Conservation (phyloP, 2,329 filamentous ascomycete species). For the Monosporascus ibericus region DNA sequence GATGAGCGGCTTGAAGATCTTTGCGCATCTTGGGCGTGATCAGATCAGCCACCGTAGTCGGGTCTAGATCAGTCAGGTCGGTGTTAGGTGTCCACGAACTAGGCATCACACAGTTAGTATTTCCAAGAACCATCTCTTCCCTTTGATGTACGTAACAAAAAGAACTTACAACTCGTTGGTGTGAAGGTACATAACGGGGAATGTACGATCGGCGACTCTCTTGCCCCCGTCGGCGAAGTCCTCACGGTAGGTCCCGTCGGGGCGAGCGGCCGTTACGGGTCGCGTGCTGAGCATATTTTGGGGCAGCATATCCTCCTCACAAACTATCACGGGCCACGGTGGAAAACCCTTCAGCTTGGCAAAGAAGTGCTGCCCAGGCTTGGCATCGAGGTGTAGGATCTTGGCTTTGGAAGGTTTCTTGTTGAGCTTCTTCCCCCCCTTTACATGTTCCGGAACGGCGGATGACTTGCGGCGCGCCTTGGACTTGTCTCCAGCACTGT, state of each 20-base stretch:
- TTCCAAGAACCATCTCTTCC: not conserved
- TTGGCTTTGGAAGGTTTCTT: constrained; percentile 76
- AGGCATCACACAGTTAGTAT: constrained; percentile 9
- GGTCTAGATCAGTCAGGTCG: constrained; percentile 70
- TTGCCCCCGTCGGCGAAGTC: constrained; percentile 85
- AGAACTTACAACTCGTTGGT: constrained; percentile 94
- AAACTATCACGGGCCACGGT: constrained; percentile 89
- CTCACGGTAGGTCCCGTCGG: constrained; percentile 81
- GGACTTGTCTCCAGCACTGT: constrained; percentile 17
- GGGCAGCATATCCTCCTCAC: constrained; percentile 91
- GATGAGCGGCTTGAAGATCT: constrained; percentile 70
- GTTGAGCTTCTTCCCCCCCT: constrained; percentile 65
- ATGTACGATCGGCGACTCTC: constrained; percentile 77
- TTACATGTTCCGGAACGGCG: constrained; percentile 54
- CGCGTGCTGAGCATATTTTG: constrained; percentile 67
- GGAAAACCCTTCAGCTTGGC: constrained; percentile 93
- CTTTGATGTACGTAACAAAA: constrained; percentile 3
- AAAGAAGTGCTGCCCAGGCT: constrained; percentile 88
- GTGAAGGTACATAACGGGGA: constrained; percentile 88
- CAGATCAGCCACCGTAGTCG: constrained; percentile 62
- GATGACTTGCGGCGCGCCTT: constrained; percentile 69
- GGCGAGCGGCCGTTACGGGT: constrained; percentile 74
- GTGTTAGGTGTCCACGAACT: constrained; percentile 92
- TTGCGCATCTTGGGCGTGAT: constrained; percentile 76
- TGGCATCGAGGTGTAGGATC: constrained; percentile 67